These are phyloP conservation scores for Fusarium papillatum DNA, from an alignment of 2,329 filamentous ascomycete genomes.

Conservation along the genomic window DNA sequence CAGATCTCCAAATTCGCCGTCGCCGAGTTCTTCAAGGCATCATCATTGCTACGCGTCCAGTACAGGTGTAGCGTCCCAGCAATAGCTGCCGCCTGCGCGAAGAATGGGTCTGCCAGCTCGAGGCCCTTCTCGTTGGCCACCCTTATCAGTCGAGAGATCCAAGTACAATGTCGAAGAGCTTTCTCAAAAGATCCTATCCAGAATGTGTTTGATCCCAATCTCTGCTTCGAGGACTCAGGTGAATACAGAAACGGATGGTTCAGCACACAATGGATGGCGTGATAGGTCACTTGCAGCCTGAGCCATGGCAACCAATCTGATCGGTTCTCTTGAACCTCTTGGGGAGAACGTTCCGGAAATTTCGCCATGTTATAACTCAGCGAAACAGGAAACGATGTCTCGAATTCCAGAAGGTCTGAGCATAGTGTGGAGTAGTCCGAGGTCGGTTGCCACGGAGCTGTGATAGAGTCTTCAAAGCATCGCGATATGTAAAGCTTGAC, in stretches of 20 bases:
- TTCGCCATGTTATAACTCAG: constrained; percentile 24
- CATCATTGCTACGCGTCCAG: constrained; percentile 15
- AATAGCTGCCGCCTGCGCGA: constrained; percentile 28
- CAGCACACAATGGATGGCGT: constrained; percentile 22
- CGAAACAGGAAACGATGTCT: background rate
- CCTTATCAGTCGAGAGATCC: constrained; percentile 29
- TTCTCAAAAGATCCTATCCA: constrained; percentile 29
- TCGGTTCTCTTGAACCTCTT: background rate
- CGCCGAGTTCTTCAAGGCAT: background rate
- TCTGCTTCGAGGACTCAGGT: constrained; percentile 2
- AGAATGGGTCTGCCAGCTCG: constrained; percentile 22
- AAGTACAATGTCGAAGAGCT: constrained; percentile 26
- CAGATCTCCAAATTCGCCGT: constrained; percentile 18
- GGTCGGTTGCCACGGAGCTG: constrained; percentile 18
- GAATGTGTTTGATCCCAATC: constrained; percentile 12
- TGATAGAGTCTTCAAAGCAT: constrained; percentile 15
- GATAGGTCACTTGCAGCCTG: constrained; percentile 20
- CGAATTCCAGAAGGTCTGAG: constrained; percentile 7
- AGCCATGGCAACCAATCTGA: constrained; percentile 27
- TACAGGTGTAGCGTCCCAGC: constrained; percentile 21
- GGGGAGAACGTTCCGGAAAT: background rate
- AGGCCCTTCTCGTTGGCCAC: constrained; percentile 17
- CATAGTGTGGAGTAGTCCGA: constrained; percentile 25
- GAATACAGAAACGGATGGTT: constrained; percentile 31
- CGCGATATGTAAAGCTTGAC: constrained; percentile 18